Base-by-base conservation (phyloP, 208 protist genomes). In the Leptomonas pyrrhocoris region DNA sequence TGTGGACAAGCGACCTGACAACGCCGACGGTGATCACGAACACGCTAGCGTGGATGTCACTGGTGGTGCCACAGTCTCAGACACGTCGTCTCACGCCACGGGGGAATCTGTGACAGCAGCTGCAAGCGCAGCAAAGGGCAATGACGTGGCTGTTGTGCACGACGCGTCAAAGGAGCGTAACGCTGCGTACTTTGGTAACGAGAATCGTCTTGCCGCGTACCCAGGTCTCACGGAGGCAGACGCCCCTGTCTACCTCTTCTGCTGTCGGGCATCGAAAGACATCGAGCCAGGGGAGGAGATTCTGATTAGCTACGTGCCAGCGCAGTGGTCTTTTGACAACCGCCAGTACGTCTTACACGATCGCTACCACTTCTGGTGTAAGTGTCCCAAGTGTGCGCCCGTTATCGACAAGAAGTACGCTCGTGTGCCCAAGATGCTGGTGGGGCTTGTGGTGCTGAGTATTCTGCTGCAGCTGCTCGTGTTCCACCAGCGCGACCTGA, bases 291-390 rank as follows among this genome's bases (percentile, higher is more conserved):
- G 89, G 3, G 79, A 90, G 27, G 86, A 96, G 63, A 80, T 96
- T 16, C 63, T 93, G 27, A 94, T 96, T 67, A 90, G 83, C 78
- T 96, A 96, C 68, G 80, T 96, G 19, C 92, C 92, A 11, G 74
- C 86, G 36, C 67, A 77, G 19, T 96, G 92, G 89, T 80, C 77
- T 51, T 96, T 93, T 65, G 89, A 96, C 72, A 90, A 93, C 68
- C 86, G 92, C 25, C 92, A 96, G 77, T 90, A 96, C 70, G 92
- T 96, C n/a, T 73, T 96, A 40, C 89, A 94, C 79, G 92, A 96
- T 58, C 92, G 88, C 58, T 96, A 96, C 73, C 79, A 77, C 23
- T 96, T 96, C 53, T 92, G 88, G 85, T 96, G 92, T 76, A 93
- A 93, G 61, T 96, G 92, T 74, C 85, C 88, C 38, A 89, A 88